These are phyloP conservation scores for Globisporangium recalcitrans DNA, from an alignment of 352 stramenopile genomes.

Conservation along the genomic window DNA sequence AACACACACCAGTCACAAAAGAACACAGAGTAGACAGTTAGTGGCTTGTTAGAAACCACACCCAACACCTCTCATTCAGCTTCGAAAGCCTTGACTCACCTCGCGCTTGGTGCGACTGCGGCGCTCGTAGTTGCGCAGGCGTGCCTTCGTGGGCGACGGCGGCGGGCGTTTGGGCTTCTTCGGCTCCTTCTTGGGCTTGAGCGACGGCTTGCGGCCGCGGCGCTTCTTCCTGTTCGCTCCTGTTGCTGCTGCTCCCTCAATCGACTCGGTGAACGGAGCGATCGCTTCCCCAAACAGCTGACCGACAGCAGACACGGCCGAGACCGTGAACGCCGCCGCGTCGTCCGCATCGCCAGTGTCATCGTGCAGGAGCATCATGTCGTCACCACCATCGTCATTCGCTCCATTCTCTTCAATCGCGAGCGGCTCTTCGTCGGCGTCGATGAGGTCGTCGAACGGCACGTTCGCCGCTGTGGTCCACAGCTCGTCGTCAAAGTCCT, in stretches of 20 bases:
- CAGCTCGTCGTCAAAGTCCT: slow-evolving; percentile 18
- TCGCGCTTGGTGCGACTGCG: slow-evolving; percentile 49
- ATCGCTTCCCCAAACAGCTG: neutral
- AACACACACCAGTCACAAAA: neutral
- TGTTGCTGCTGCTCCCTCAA: neutral
- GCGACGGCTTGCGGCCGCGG: slow-evolving; percentile 33
- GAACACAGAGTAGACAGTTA: neutral
- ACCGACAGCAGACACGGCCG: neutral
- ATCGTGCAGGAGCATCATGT: neutral
- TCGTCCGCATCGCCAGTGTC: neutral
- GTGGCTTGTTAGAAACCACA: slow-evolving; percentile 2
- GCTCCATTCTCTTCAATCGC: neutral
- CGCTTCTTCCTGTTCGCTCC: slow-evolving; percentile 27
- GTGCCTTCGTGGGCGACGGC: slow-evolving; percentile 35
- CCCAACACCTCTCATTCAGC: neutral
- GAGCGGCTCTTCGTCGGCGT: slow-evolving; percentile 13
- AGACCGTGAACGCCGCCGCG: neutral
- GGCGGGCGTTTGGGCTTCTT: slow-evolving; percentile 35
- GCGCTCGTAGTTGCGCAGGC: slow-evolving; percentile 47
- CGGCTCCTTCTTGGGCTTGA: slow-evolving; percentile 23
- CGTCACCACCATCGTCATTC: neutral
- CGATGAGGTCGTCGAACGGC: slow-evolving; percentile 18
- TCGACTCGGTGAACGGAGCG: neutral
- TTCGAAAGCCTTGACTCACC: slow-evolving; percentile 14
- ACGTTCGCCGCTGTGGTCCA: slow-evolving; percentile 9